Percentiles rank a stretch among this genome's conserved stretches.
phyloP scores from a whole-genome alignment of 2,329 filamentous ascomycete genomes.

The Penicillium sp. region DNA sequence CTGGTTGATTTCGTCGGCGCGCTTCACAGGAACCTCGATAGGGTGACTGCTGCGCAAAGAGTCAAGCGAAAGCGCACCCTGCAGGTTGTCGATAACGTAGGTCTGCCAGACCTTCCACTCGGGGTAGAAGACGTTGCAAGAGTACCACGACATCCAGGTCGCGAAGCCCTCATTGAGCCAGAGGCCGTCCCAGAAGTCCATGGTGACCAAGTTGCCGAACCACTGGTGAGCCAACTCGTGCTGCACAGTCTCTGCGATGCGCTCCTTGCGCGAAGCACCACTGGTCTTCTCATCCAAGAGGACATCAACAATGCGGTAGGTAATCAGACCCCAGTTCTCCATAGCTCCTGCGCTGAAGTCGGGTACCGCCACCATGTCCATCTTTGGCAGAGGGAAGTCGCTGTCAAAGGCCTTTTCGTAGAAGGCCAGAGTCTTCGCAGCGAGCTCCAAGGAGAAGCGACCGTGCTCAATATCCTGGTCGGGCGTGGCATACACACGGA shows the following conservation, averaged over 20 bases:
- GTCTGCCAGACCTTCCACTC: constrained; percentile 98
- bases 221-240: constrained; percentile 96
- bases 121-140: constrained; percentile 89
- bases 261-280: constrained; percentile 82
- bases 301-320: constrained; percentile 86
- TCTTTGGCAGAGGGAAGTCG: constrained; percentile 82
- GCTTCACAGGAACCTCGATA: constrained; percentile 93
- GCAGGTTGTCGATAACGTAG: constrained; percentile 88
- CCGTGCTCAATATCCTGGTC: constrained; percentile 88
- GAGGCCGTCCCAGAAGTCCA: constrained; percentile 97
- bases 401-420: constrained; percentile 93
- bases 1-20: constrained; percentile 92
- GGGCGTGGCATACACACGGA: constrained; percentile 88
- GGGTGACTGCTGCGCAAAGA: constrained; percentile 91
- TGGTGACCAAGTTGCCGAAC: constrained; percentile 96
- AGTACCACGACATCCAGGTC: constrained; percentile 91
- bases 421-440: constrained; percentile 82
- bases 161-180: constrained; percentile 95
- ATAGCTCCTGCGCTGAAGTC: constrained; percentile 95
- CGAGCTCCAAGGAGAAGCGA: constrained; percentile 82
- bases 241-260: constrained; percentile 91
- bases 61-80: constrained; percentile 80
- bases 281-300: constrained; percentile 88
- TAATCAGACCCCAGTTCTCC: constrained; percentile 98
- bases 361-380: constrained; percentile 94